Base-by-base conservation (phyloP, 2,329 filamentous ascomycete species). In the Penicillium hesseltinei region DNA sequence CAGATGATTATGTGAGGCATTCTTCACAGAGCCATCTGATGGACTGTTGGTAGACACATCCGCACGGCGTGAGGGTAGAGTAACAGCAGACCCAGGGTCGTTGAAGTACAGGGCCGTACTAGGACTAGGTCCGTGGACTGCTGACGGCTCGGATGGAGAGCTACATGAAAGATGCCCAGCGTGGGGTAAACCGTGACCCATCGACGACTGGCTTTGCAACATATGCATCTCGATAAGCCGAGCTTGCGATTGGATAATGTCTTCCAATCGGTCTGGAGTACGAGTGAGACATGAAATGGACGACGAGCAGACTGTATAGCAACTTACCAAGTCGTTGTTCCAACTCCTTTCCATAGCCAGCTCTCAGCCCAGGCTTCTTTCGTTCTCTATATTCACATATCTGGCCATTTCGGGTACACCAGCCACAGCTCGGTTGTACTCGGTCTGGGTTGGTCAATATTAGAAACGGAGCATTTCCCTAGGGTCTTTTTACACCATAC, bases 311-410 rank as follows among this genome's bases (percentile, higher is more conserved):
- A 19, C 9, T 48, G 13, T 27, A 27, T 19, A 13, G 2, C 11
- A 19, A 56, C 69, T 45, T 69, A 77, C 75, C 75, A 40, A 91
- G 81, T 38, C 88, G 83, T 66, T 89, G 86, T 71, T 91, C 88
- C 29, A 91, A 76, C 72, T 91, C 88, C 54, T 88, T 83, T 17
- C 88, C 88, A 71, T 91, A 91, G 2, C 84, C 85, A 64, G 85
- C 82, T 31, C 83, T 77, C 38, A 83, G 78, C 2, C 88, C 87
- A 8, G 87, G 86, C 70, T 89, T 89, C 75, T 89, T 88, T 42
- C 87, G 80, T 66, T 88, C 87, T 59, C 84, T 85, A 69, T 90
- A 90, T 69, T 88, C 84, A 69, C 87, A 90, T 42, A 80, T 65
- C 62, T 88, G 84, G 57, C 82, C 82, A 71, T 90, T 88, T 50